These are phyloP conservation scores for Beauveria australis DNA, from an alignment of 2,329 filamentous ascomycete genomes.

Conservation along the genomic window DNA sequence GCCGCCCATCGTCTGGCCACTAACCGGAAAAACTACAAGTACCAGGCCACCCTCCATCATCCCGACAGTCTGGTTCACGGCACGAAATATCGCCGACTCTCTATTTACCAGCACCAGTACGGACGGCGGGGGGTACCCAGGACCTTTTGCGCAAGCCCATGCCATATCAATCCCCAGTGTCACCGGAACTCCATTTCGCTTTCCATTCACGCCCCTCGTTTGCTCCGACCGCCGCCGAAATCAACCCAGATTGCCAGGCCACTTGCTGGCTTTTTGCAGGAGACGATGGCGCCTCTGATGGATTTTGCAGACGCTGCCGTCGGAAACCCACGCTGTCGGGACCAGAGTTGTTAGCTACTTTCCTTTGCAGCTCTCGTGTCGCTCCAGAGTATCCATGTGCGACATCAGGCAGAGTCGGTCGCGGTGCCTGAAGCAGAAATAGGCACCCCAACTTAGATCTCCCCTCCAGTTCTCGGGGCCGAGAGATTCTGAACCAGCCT, in stretches of 20 bases:
- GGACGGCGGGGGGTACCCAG: neutral
- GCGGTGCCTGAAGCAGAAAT: no score
- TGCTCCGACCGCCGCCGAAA: neutral
- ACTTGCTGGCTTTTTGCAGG: neutral
- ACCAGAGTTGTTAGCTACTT: neutral
- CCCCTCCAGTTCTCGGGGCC: neutral
- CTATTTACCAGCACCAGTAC: neutral
- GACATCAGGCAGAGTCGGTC: neutral
- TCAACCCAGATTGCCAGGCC: neutral
- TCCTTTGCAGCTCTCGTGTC: neutral
- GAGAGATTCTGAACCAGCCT: neutral
- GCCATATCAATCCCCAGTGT: neutral
- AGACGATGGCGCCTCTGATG: neutral
- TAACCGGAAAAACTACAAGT: conserved; percentile 8
- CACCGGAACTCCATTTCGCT: neutral
- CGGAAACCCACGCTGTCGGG: conserved; percentile 4
- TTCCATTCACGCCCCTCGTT: neutral
- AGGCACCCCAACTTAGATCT: no score
- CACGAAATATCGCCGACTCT: conserved; percentile 4
- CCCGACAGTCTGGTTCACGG: conserved; percentile 11
- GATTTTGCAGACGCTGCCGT: neutral
- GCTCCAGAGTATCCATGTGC: neutral
- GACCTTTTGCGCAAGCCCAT: conserved; percentile 2
- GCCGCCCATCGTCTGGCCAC: neutral
- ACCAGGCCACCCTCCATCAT: conserved; percentile 10